These are phyloP conservation scores for Persicaria tinctoria DNA, from an alignment of 148 eudicot genomes.

Conservation along the genomic window DNA sequence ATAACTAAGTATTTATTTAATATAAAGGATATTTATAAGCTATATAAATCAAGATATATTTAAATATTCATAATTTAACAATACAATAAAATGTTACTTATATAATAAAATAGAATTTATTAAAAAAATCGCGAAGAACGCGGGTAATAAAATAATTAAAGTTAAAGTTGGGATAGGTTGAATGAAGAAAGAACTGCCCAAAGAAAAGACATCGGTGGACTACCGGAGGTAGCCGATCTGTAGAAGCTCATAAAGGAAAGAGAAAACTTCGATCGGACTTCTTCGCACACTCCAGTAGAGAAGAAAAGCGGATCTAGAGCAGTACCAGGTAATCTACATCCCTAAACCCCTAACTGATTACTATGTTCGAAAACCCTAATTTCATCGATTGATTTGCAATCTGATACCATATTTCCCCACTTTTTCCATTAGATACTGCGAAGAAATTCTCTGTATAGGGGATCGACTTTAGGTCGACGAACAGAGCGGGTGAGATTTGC, in stretches of 20 bases:
- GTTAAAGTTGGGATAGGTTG: no score
- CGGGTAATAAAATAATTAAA: no score
- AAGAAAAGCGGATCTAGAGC: conserved; percentile 9
- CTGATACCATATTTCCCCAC: background rate
- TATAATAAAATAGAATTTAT: no score
- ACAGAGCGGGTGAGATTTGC: conserved; percentile 1
- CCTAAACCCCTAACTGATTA: no score
- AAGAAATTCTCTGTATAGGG: background rate
- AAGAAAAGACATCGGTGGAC: background rate
- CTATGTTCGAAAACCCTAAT: background rate
- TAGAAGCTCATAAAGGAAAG: background rate
- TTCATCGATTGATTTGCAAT: background rate
- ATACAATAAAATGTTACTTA: no score
- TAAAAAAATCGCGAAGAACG: no score
- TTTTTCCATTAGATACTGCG: background rate
- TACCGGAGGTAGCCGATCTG: background rate
- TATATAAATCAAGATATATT: no score
- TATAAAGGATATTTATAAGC: no score
- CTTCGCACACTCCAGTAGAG: background rate
- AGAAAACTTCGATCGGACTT: conserved; percentile 6
- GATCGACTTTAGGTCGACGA: background rate
- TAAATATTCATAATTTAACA: no score
- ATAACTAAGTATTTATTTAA: no score
- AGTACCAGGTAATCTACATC: background rate
- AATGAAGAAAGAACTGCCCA: no score